These are phyloP conservation scores for Didymella keratinophila DNA, from an alignment of 2,329 filamentous ascomycete genomes.

Conservation along the genomic window DNA sequence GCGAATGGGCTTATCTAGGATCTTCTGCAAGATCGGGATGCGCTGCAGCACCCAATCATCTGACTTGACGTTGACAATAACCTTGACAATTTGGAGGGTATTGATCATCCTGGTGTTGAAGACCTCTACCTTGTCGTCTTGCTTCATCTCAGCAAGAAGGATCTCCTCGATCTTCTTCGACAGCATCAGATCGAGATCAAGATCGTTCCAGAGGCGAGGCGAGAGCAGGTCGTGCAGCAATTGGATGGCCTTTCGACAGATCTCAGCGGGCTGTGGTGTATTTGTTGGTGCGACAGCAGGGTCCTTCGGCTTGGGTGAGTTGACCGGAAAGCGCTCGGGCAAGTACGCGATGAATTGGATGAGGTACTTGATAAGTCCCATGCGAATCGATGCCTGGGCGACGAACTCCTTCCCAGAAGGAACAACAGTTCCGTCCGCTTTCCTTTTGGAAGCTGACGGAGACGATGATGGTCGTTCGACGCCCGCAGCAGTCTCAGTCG, in stretches of 20 bases:
- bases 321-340: slow-evolving; percentile 81
- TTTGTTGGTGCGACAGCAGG: slow-evolving; percentile 37
- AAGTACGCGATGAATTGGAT: slow-evolving; percentile 93
- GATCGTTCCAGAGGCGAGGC: slow-evolving; percentile 86
- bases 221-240: slow-evolving; percentile 86
- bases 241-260: slow-evolving; percentile 83
- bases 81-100: slow-evolving; percentile 87
- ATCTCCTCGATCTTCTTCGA: slow-evolving; percentile 89
- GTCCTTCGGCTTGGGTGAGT: slow-evolving; percentile 53
- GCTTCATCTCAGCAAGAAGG: slow-evolving; percentile 72
- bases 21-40: slow-evolving; percentile 79
- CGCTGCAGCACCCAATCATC: slow-evolving; percentile 90
- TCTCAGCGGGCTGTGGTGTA: slow-evolving; percentile 70
- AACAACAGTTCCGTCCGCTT: slow-evolving; percentile 70
- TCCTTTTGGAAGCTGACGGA: slow-evolving; percentile 74
- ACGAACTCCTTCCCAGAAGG: slow-evolving; percentile 59
- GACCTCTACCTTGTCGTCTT: slow-evolving; percentile 66
- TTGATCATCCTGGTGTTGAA: slow-evolving; percentile 91
- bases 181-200: slow-evolving; percentile 85
- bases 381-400: slow-evolving; percentile 65
- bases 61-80: slow-evolving; percentile 85
- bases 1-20: slow-evolving; percentile 87
- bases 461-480: slow-evolving; percentile 66
- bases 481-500: slow-evolving; percentile 61
- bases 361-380: slow-evolving; percentile 90